phyloP scores from a whole-genome alignment of 768 basidiomycete species.

The Pleurotus giganteus region DNA sequence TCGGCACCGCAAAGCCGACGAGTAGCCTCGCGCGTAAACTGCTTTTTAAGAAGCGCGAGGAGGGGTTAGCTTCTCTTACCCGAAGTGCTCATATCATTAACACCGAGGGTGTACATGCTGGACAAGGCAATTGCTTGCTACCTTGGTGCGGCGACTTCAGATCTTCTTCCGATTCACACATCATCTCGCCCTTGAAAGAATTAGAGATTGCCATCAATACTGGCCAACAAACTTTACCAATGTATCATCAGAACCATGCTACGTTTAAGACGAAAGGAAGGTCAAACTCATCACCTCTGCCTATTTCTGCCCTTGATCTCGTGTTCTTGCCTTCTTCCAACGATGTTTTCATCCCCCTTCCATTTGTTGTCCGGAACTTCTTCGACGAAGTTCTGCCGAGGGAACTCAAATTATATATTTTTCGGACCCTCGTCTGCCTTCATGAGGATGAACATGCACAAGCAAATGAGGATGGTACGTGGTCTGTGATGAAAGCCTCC shows the following conservation, averaged over 20 bases:
- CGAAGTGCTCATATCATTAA: conserved; percentile 10
- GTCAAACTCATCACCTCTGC: conserved; percentile 64
- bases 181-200: conserved; percentile 5
- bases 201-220: conserved; percentile 9
- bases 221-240: conserved; percentile 14
- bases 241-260: conserved; percentile 15
- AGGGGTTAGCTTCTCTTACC: conserved; percentile 15
- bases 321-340: conserved; percentile 42
- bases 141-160: conserved; percentile 42
- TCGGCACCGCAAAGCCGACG: conserved; percentile 39
- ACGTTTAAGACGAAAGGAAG: conserved; percentile 49
- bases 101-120: conserved; percentile 19
- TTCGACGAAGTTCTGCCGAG: conserved; percentile 72
- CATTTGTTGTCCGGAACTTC: conserved; percentile 47
- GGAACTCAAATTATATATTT: conserved; percentile 64
- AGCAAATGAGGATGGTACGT: conserved; percentile 41
- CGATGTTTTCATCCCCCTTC: conserved; percentile 53
- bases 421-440: conserved; percentile 52
- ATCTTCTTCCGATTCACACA: conserved; percentile 1
- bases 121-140: conserved; percentile 33
- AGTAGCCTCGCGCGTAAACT: conserved; percentile 58
- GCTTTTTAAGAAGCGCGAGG: conserved; percentile 40
- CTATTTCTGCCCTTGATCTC: conserved; percentile 59
- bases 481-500: conserved; percentile 61
- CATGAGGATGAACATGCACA: conserved; percentile 59